phyloP scores from a whole-genome alignment of 1,139 yeast species.

The Candida tunisiensis region DNA sequence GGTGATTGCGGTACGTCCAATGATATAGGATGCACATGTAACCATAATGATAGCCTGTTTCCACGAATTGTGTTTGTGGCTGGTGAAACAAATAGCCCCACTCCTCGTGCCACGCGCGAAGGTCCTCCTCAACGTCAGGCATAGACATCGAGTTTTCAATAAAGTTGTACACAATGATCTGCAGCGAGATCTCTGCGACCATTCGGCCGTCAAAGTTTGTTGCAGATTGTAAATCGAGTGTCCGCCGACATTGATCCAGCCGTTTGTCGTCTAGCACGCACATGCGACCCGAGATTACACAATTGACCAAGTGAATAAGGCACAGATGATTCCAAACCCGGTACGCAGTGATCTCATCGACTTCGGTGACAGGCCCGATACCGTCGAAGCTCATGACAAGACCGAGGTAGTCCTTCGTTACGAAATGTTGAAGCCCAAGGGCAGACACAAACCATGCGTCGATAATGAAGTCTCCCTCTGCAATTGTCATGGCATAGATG shows the following conservation, averaged over 20 bases:
- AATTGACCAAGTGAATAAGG: slow-evolving; percentile 50
- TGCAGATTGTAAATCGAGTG: slow-evolving; percentile 43
- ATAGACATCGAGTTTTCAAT: slow-evolving; percentile 26
- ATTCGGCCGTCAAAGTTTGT: slow-evolving; percentile 74
- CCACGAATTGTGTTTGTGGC: slow-evolving; percentile 64
- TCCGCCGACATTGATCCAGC: slow-evolving; percentile 42
- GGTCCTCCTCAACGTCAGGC: slow-evolving; percentile 18
- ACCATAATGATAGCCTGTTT: slow-evolving; percentile 54
- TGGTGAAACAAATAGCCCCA: slow-evolving; percentile 62
- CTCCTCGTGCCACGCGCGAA: slow-evolving; percentile 46
- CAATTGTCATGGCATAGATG: slow-evolving; percentile 41
- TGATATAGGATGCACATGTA: slow-evolving; percentile 32
- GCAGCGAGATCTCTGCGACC: slow-evolving; percentile 61
- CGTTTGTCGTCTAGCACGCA: slow-evolving; percentile 56
- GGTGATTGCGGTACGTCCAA: slow-evolving; percentile 11
- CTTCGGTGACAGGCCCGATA: slow-evolving; percentile 24
- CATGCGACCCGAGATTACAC: slow-evolving; percentile 58
- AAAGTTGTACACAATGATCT: slow-evolving; percentile 44
- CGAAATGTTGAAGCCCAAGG: slow-evolving; percentile 38
- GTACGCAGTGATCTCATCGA: slow-evolving; percentile 33
- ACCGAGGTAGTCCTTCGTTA: slow-evolving; percentile 28
- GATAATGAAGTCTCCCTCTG: slow-evolving; percentile 30
- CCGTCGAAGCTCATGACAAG: slow-evolving; percentile 19
- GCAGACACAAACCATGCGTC: slow-evolving; percentile 52
- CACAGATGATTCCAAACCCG: slow-evolving; percentile 63